phyloP scores from a whole-genome alignment of 768 basidiomycete genomes.

The Pleurotus cornucopiae region DNA sequence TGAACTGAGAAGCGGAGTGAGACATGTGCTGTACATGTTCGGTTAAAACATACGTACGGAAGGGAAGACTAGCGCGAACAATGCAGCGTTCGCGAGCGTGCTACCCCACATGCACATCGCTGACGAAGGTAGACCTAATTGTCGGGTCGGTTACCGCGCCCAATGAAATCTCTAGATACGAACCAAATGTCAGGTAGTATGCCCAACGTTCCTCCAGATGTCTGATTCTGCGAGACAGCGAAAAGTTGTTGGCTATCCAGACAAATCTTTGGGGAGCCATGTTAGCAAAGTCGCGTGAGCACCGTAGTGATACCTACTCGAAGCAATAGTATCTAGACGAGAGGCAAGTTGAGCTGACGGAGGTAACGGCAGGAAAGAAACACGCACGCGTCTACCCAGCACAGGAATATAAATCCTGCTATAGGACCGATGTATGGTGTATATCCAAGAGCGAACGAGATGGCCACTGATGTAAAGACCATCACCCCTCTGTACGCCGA shows the following conservation, averaged over 20 bases:
- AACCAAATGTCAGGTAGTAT: slow-evolving; percentile 83
- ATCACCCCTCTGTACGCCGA: slow-evolving; percentile 82
- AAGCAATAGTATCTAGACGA: slow-evolving; percentile 81
- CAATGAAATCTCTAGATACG: background rate
- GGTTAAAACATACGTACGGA: slow-evolving; percentile 40
- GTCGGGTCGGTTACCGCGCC: background rate
- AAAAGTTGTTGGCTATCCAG: slow-evolving; percentile 73
- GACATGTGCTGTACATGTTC: background rate
- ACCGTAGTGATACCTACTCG: slow-evolving; percentile 47
- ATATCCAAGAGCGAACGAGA: slow-evolving; percentile 60
- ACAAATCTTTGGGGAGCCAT: slow-evolving; percentile 49
- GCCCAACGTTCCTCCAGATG: slow-evolving; percentile 87
- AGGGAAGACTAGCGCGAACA: slow-evolving; percentile 83
- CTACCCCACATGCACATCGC: slow-evolving; percentile 70
- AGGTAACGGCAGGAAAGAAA: background rate
- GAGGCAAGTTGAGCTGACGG: background rate
- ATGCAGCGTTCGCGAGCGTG: slow-evolving; percentile 72
- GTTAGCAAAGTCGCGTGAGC: slow-evolving; percentile 12
- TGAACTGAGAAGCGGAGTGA: slow-evolving; percentile 49
- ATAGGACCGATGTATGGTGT: slow-evolving; percentile 64
- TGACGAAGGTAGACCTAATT: slow-evolving; percentile 66
- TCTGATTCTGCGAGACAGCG: slow-evolving; percentile 62
- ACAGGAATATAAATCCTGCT: slow-evolving; percentile 68
- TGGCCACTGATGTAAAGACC: slow-evolving; percentile 69
- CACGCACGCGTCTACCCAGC: slow-evolving; percentile 85